phyloP scores from a whole-genome alignment of 257 asterid species.

The Verbena officinalis region DNA sequence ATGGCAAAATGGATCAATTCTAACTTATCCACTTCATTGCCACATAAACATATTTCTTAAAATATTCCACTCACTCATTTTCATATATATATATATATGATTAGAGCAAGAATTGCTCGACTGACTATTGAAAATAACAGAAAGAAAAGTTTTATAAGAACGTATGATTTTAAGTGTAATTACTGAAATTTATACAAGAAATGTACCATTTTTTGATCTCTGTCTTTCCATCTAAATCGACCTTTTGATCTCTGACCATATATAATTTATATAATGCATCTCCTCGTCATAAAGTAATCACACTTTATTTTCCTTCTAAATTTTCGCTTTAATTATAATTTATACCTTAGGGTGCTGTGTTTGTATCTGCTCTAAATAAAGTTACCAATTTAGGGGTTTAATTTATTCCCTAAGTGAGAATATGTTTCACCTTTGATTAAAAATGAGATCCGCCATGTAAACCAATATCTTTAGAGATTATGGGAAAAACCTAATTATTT shows the following conservation, averaged over 20 bases:
- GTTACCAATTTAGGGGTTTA: neutral
- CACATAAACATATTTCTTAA: too few relatives aligned
- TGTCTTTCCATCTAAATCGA: constrained; percentile 24
- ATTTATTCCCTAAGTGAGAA: neutral
- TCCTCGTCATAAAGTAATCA: constrained; percentile 27
- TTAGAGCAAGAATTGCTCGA: too few relatives aligned
- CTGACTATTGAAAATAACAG: too few relatives aligned
- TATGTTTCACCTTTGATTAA: neutral
- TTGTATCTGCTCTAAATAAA: constrained; percentile 15
- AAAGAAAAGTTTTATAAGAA: too few relatives aligned
- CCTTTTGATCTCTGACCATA: neutral
- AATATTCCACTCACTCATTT: too few relatives aligned
- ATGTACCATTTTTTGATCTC: constrained; percentile 24
- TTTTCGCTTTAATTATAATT: neutral
- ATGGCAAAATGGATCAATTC: too few relatives aligned
- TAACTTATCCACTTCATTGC: too few relatives aligned
- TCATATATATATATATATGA: too few relatives aligned
- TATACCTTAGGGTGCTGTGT: constrained; percentile 22
- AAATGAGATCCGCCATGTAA: constrained; percentile 2
- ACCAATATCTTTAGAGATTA: constrained; percentile 15
- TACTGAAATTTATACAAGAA: neutral
- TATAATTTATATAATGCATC: constrained; percentile 18
- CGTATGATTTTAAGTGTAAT: too few relatives aligned
- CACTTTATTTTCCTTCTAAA: neutral
- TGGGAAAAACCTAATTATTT: neutral